Percentiles rank a stretch among this genome's conserved stretches.
Conservation (phyloP, 306 rosid genomes). For the Lathyrus sativus region DNA sequence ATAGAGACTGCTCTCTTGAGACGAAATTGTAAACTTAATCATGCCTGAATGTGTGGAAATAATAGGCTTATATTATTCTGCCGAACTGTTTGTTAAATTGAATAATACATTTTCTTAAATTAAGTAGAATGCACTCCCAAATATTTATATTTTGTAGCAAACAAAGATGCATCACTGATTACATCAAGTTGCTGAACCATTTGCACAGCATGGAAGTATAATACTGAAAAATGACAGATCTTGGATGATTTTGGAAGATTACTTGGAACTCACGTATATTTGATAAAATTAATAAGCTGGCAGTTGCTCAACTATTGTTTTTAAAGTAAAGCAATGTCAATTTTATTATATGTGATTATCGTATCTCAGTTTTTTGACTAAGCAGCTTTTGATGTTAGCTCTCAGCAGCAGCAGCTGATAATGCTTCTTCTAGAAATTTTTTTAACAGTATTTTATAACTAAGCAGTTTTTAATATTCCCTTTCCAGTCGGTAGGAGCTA, state of each 20-base stretch:
- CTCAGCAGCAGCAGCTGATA: neutral
- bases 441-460: neutral
- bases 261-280: slow-evolving; percentile 35
- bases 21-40: neutral
- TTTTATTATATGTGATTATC: slow-evolving; percentile 27
- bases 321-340: slow-evolving; percentile 27
- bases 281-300: slow-evolving; percentile 24
- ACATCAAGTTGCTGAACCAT: slow-evolving; percentile 26
- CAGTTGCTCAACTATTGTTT: slow-evolving; percentile 31
- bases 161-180: slow-evolving; percentile 41
- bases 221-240: slow-evolving; percentile 46
- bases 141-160: slow-evolving; percentile 38
- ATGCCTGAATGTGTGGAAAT: neutral
- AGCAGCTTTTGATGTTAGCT: slow-evolving; percentile 1
- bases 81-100: slow-evolving; percentile 18
- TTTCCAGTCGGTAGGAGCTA: neutral
- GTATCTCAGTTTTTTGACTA: slow-evolving; percentile 34
- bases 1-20: slow-evolving; percentile 2
- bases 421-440: neutral
- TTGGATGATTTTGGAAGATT: slow-evolving; percentile 43
- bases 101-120: slow-evolving; percentile 39
- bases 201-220: slow-evolving; percentile 27
- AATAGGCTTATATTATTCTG: neutral
- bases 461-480: neutral
- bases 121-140: slow-evolving; percentile 16